These are phyloP conservation scores for Lichina pygmaea DNA, from an alignment of 495 filamentous ascomycete genomes.

Conservation along the genomic window DNA sequence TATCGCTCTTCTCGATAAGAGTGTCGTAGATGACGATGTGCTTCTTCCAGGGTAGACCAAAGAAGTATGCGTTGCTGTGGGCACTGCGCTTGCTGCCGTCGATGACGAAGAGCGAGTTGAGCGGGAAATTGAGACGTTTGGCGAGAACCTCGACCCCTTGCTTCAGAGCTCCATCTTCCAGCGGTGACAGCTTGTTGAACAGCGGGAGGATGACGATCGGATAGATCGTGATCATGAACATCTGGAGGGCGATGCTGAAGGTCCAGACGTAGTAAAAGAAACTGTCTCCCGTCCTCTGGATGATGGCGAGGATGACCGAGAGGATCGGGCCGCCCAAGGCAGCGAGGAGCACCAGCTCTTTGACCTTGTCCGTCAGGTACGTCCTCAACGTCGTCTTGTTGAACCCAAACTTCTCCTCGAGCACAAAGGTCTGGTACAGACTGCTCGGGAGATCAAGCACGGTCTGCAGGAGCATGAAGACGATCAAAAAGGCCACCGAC, in stretches of 20 bases:
- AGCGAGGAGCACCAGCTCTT: slow-evolving; percentile 58
- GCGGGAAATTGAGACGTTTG: slow-evolving; percentile 62
- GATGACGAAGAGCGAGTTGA: slow-evolving; percentile 78
- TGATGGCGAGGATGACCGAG: slow-evolving; percentile 67
- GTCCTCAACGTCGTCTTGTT: slow-evolving; percentile 86
- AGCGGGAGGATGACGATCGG: slow-evolving; percentile 80
- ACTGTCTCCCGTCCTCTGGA: slow-evolving; percentile 66
- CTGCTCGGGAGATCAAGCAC: slow-evolving; percentile 50
- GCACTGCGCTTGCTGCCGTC: slow-evolving; percentile 93
- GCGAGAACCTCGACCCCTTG: slow-evolving; percentile 68
- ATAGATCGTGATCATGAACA: slow-evolving; percentile 88
- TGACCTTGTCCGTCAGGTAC: slow-evolving; percentile 78
- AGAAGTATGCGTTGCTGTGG: slow-evolving; percentile 97
- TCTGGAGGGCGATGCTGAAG: slow-evolving; percentile 63
- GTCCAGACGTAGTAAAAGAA: slow-evolving; percentile 98
- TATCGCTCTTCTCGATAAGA: slow-evolving; percentile 76
- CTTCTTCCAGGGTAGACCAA: slow-evolving; percentile 96
- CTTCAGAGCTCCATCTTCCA: slow-evolving; percentile 68
- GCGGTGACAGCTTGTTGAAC: slow-evolving; percentile 94
- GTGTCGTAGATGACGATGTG: slow-evolving; percentile 99
- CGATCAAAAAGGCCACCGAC: slow-evolving; percentile 73
- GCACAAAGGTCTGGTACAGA: slow-evolving; percentile 81
- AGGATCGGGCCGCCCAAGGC: slow-evolving; percentile 65
- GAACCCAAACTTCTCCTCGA: slow-evolving; percentile 95
- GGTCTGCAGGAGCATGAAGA: slow-evolving; percentile 58